Evolutionary conservation across 345 rosid species (phyloP).

Genomic region (Salix dunnii): DNA sequence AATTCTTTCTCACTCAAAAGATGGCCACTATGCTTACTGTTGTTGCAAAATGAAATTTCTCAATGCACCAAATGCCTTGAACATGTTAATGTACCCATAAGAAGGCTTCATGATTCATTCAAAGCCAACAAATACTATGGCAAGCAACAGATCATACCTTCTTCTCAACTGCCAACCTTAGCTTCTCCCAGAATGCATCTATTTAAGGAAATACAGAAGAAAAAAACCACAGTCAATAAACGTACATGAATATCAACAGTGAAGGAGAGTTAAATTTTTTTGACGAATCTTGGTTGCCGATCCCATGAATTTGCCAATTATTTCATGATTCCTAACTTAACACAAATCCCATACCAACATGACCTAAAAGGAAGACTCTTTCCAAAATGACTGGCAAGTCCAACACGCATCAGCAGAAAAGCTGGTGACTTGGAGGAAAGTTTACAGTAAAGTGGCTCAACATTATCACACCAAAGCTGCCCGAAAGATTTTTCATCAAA

Average conservation of each 20-base stretch:
- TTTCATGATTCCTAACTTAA: neutral
- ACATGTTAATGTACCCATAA: neutral
- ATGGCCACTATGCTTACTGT: neutral
- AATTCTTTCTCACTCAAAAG: neutral
- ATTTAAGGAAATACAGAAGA: slow-evolving; percentile 19
- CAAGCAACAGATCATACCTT: slow-evolving; percentile 46
- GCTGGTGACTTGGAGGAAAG: neutral
- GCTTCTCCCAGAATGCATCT: slow-evolving; percentile 86
- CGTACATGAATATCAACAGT: neutral
- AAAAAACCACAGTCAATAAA: neutral
- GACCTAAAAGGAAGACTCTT: neutral
- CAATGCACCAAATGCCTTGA: neutral
- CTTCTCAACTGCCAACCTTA: slow-evolving; percentile 49
- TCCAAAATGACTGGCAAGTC: neutral
- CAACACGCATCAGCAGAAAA: neutral
- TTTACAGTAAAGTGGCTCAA: neutral
- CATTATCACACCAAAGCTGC: neutral
- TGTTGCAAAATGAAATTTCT: neutral
- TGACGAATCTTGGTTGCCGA: neutral
- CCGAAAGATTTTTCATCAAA: neutral
- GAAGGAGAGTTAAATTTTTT: neutral
- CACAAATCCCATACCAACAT: neutral
- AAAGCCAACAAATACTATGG: neutral
- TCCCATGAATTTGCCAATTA: neutral
- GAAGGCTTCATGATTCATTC: neutral